phyloP scores from a whole-genome alignment of 441 rosid genomes.

The Adansonia madagascariensis region DNA sequence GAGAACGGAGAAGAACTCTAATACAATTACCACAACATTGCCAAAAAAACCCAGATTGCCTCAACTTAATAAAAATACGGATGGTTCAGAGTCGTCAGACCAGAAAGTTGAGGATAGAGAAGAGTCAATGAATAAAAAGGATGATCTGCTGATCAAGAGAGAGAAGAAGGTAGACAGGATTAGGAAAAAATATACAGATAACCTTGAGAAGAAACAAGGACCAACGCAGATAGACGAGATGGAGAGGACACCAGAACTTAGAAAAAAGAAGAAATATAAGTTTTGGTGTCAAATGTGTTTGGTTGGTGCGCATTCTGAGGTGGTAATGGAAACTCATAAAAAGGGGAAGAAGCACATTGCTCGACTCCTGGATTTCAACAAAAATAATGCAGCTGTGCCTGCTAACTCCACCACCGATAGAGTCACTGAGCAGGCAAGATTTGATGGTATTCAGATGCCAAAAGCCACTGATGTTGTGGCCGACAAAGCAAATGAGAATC shows the following conservation, averaged over 20 bases:
- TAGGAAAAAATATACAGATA: not conserved
- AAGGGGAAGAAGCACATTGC: slow-evolving; percentile 60
- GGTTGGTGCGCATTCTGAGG: slow-evolving; percentile 36
- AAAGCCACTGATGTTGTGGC: not conserved
- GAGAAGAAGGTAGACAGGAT: not conserved
- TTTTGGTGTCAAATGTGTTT: slow-evolving; percentile 60
- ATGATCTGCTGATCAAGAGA: not conserved
- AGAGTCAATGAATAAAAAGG: slow-evolving; percentile 18
- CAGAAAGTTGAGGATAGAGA: slow-evolving; percentile 20
- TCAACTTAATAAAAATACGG: no score
- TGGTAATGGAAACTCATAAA: slow-evolving; percentile 49
- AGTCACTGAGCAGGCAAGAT: not conserved
- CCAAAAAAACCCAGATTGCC: slow-evolving; percentile 7
- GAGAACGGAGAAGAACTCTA: slow-evolving; percentile 28
- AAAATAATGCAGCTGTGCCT: slow-evolving; percentile 20
- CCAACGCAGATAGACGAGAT: not conserved
- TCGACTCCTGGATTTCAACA: slow-evolving; percentile 27
- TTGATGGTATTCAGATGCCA: not conserved
- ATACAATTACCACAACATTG: not conserved
- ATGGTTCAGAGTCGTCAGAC: not conserved
- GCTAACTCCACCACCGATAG: not conserved
- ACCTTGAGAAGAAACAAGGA: slow-evolving; percentile 15
- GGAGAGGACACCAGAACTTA: slow-evolving; percentile 24
- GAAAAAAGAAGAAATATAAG: slow-evolving; percentile 29
- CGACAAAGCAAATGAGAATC: slow-evolving; percentile 2